Evolutionary conservation across 2,329 filamentous ascomycete genomes (phyloP).

Genomic region (Claviceps sp.): DNA sequence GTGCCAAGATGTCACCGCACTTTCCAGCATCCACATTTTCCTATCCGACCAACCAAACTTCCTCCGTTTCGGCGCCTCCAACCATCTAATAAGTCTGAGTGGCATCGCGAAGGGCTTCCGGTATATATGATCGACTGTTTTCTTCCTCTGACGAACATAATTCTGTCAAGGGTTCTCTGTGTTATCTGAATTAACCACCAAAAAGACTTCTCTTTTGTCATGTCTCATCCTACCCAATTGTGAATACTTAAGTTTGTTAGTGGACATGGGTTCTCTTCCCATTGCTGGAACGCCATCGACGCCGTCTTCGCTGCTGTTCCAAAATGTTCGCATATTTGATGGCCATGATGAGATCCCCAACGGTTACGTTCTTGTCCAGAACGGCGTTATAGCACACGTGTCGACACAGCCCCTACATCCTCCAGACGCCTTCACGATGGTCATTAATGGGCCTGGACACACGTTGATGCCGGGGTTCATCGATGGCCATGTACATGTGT

Average conservation of each 20-base stretch:
- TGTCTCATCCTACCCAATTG: not conserved
- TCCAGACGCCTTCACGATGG: constrained; percentile 9
- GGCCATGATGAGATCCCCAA: constrained; percentile 26
- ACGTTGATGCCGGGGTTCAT: constrained; percentile 37
- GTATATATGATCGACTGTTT: not conserved
- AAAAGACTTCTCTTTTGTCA: not conserved
- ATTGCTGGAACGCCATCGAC: not conserved
- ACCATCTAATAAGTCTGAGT: no score
- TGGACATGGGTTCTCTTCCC: constrained; percentile 2
- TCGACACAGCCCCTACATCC: constrained; percentile 3
- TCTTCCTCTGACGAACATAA: not conserved
- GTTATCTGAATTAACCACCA: not conserved
- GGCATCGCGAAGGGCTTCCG: not conserved
- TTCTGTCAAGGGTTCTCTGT: not conserved
- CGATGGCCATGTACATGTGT: constrained; percentile 34
- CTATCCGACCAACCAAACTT: not conserved
- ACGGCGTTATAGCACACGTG: constrained; percentile 25
- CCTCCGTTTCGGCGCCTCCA: not conserved
- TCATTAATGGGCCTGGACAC: constrained; percentile 29
- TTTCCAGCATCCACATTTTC: constrained; percentile 1
- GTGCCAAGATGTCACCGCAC: not conserved
- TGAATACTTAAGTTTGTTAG: not conserved
- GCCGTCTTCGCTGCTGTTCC: constrained; percentile 4
- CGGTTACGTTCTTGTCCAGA: constrained; percentile 25
- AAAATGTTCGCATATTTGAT: constrained; percentile 30